Percentiles rank a stretch among this genome's conserved stretches.
Evolutionary conservation across 2,329 filamentous ascomycete species (phyloP).

Genomic region (Diaporthe capsici): DNA sequence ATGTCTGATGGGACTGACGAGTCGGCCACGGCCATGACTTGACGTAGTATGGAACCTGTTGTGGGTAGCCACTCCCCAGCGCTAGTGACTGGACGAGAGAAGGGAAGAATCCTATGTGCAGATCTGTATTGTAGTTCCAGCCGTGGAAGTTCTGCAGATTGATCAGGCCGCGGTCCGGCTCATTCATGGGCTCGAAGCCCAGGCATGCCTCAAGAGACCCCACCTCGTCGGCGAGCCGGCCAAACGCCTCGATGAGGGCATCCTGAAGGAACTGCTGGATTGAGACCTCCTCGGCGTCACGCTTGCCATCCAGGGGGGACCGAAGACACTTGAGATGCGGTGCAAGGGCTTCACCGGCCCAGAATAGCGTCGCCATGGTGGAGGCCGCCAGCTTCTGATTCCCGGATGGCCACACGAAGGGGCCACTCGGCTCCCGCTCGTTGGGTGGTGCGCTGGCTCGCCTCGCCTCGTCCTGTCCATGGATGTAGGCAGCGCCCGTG

Average conservation of each 20-base stretch:
- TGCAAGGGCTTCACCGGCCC: slow-evolving; percentile 47
- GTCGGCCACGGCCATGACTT: slow-evolving; percentile 59
- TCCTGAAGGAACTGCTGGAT: slow-evolving; percentile 50
- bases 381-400: slow-evolving; percentile 56
- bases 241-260: slow-evolving; percentile 53
- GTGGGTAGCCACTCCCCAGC: slow-evolving; percentile 56
- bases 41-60: slow-evolving; percentile 55
- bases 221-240: slow-evolving; percentile 52
- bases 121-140: slow-evolving; percentile 59
- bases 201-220: slow-evolving; percentile 52
- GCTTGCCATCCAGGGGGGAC: slow-evolving; percentile 8
- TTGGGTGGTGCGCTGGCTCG: slow-evolving; percentile 47
- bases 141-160: slow-evolving; percentile 55
- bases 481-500: slow-evolving; percentile 52
- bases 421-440: slow-evolving; percentile 52
- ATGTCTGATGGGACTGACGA: slow-evolving; percentile 52
- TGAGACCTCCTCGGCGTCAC: slow-evolving; percentile 43
- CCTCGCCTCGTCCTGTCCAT: slow-evolving; percentile 52
- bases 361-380: slow-evolving; percentile 49
- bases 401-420: slow-evolving; percentile 55
- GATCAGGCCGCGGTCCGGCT: slow-evolving; percentile 58
- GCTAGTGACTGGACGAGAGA: slow-evolving; percentile 56
- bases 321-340: slow-evolving; percentile 44
- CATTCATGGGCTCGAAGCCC: slow-evolving; percentile 59
- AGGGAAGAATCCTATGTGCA: slow-evolving; percentile 58